Evolutionary conservation across 2,329 filamentous ascomycete genomes (phyloP), one percentile per base, ranked within the genome.

Genomic region (Clarireedia monteithiana): DNA sequence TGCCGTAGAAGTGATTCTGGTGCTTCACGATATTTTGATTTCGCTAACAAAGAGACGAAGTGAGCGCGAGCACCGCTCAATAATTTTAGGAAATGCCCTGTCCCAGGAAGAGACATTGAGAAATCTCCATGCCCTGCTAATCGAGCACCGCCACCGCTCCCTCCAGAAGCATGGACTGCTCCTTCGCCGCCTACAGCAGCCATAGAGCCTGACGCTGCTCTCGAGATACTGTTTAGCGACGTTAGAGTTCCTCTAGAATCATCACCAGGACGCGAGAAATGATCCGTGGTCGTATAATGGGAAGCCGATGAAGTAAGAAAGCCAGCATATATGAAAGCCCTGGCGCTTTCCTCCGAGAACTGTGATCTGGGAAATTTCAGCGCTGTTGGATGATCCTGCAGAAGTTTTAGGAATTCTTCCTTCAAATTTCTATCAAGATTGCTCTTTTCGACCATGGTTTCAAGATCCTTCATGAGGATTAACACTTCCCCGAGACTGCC

Each of bases 151-250:
- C 64, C 70, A 39, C 66, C 68, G 50, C 57, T 64, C 10, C 86
- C 86, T 15, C 86, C 85, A 2, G 78, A 81, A 49, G 77, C 77
- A 65, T 86, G 80, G 5, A 89, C 73, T 2, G 82, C 85, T 20
- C 81, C 80, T n/a, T 75, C 71, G 4, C 86, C 86, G 1, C 88
- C 88, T 0, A 90, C 82, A 1, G 87, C 85, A 6, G 76, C 84
- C 2, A 86, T 65, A 2, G 83, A 84, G 14, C 88, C 88, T 0
- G 87, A 85, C 5, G 85, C 81, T 23, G 85, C 83, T 59, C 74
- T 77, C 2, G 83, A 81, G 23, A 88, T 81, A 26, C 75, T 78
- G 39, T 84, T 79, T 9, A 90, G 74, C 3, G 82, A 83, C 24
- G 80, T 77, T 39, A 85, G 72, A 9, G 78, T 81, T 15, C 77